Evolutionary conservation across 768 basidiomycete genomes (phyloP), one percentile per base, ranked within the genome.

Genomic region (Ramaria sp.): DNA sequence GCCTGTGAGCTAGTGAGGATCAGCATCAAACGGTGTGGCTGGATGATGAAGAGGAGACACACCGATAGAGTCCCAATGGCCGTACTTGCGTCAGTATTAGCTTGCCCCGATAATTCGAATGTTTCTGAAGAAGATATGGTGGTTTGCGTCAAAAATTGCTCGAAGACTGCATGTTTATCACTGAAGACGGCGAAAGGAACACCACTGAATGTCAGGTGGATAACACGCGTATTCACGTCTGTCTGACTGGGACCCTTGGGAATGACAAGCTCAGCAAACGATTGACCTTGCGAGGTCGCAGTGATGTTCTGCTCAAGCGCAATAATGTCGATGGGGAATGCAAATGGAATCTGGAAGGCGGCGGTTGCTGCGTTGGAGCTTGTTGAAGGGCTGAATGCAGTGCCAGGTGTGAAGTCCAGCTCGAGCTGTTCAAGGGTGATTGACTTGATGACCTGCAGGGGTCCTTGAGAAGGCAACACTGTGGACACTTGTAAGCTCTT

Each of bases 291-390:
- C 58, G 72, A 75, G 12, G 75, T 77, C 49, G 81, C 70, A 5
- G 73, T 76, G 53, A 86, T 77, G 42, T 78, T 81, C 67, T 81
- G 81, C 52, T 79, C 75, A 43, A 88, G 65, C 1, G 81, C 72
- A 2, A 75, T 73, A 61, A 88, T 82, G 63, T 88, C 81, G 56
- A 87, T 59, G 0, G 86, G 83, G 71, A 88, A 87, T 15, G 67
- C 74, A 61, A 88, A 88, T 2, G 85, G 86, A 0, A 88, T 69
- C 15, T 75, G 76, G 68, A 88, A 88, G 0, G 78, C 73, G 0
- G 82, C 83, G 19, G 78, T 77, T 1, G 84, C 81, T 37, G 76
- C 74, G 54, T 76, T 73, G 61, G 81, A 85, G 55, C 80, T 78
- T 19, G 84, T 77, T 13, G 71, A 58, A 4, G 86, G 86, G 48